A percentile compares a stretch with the other conserved stretches of the same genome.
Conservation (phyloP, 2,329 filamentous ascomycete genomes). For the Rhexocercosporidium sp. region DNA sequence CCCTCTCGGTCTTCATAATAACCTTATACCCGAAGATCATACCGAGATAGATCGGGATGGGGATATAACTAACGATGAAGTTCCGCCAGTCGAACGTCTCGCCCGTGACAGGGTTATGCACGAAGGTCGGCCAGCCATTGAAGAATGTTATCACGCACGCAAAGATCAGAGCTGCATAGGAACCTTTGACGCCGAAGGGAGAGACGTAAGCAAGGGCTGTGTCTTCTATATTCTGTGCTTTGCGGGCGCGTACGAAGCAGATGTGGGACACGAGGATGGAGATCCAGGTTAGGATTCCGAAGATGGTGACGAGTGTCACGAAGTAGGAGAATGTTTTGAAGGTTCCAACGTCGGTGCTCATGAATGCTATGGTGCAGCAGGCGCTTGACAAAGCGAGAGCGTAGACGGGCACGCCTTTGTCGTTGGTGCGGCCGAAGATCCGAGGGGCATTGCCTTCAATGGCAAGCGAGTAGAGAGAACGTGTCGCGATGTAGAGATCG, state of each 20-base stretch:
- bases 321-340: slow-evolving; percentile 74
- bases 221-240: slow-evolving; percentile 63
- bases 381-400: slow-evolving; percentile 51
- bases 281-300: slow-evolving; percentile 42
- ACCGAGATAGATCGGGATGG: slow-evolving; percentile 66
- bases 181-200: slow-evolving; percentile 75
- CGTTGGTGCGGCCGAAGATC: slow-evolving; percentile 61
- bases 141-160: slow-evolving; percentile 78
- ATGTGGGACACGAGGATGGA: slow-evolving; percentile 67
- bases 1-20: slow-evolving; percentile 47
- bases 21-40: slow-evolving; percentile 64
- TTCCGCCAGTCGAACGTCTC: slow-evolving; percentile 64
- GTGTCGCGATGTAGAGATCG: slow-evolving; percentile 68
- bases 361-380: slow-evolving; percentile 70
- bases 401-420: slow-evolving; percentile 56
- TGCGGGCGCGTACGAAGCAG: slow-evolving; percentile 66
- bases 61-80: slow-evolving; percentile 68
- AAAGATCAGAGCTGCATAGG: slow-evolving; percentile 69
- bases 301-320: slow-evolving; percentile 63
- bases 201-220: slow-evolving; percentile 68
- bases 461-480: slow-evolving; percentile 74
- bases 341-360: slow-evolving; percentile 63
- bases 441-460: slow-evolving; percentile 69
- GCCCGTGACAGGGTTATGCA: slow-evolving; percentile 52
- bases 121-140: slow-evolving; percentile 82